phyloP scores from a whole-genome alignment of 2,329 filamentous ascomycete genomes.

The Epichloe sibirici region DNA sequence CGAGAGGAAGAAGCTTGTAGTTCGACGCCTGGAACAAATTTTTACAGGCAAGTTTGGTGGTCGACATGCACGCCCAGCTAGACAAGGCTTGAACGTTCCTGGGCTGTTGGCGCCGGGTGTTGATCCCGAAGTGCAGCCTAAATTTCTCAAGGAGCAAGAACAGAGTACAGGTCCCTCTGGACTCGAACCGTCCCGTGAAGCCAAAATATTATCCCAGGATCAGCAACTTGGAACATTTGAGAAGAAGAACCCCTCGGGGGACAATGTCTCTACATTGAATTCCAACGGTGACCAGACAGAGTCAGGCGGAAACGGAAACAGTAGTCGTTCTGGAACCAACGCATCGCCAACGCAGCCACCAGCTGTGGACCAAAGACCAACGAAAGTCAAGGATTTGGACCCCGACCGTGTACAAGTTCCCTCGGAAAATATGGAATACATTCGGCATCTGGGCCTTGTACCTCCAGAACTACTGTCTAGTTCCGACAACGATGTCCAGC shows the following conservation, averaged over 20 bases:
- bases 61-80: constrained; percentile 22
- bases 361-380: constrained; percentile 61
- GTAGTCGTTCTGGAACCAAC: constrained; percentile 18
- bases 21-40: constrained; percentile 64
- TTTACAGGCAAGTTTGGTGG: constrained; percentile 59
- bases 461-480: constrained; percentile 41
- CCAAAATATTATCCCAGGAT: constrained; percentile 30
- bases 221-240: constrained; percentile 15
- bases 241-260: constrained; percentile 30
- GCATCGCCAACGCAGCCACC: constrained; percentile 27
- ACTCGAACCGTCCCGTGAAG: constrained; percentile 32
- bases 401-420: constrained; percentile 65
- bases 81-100: constrained; percentile 9
- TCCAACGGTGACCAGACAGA: constrained; percentile 37
- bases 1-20: constrained; percentile 65
- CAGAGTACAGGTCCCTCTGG: constrained; percentile 11
- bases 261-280: constrained; percentile 32
- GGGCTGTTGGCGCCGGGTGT: constrained; percentile 10
- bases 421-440: constrained; percentile 67
- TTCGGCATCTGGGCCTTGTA: constrained; percentile 58
- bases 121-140: constrained; percentile 16
- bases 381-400: constrained; percentile 63
- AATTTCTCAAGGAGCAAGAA: constrained; percentile 22
- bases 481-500: constrained; percentile 33
- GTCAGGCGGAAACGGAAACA: constrained; percentile 23